phyloP scores from a whole-genome alignment of 2,329 filamentous ascomycete species.

The Microsporum ferrugineum region DNA sequence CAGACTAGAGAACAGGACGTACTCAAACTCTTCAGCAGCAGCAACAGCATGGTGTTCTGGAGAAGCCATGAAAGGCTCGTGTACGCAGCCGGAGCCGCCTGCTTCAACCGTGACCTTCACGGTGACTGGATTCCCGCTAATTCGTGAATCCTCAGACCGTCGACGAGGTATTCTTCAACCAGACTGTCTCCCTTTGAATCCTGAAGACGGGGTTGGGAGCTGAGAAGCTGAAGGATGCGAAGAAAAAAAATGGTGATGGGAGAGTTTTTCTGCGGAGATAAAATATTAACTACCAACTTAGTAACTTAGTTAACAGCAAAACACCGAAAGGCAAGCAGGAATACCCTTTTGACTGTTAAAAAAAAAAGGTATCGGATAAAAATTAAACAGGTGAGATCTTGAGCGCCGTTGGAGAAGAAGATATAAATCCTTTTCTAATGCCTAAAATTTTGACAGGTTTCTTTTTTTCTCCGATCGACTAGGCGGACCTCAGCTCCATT shows the following conservation, averaged over 20 bases:
- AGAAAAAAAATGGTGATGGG: background rate
- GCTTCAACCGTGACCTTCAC: constrained; percentile 10
- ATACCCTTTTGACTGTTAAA: background rate
- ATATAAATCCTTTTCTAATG: background rate
- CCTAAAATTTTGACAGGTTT: background rate
- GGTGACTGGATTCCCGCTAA: background rate
- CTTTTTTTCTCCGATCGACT: background rate
- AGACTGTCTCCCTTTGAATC: background rate
- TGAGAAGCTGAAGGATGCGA: background rate
- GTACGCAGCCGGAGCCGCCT: constrained; percentile 27
- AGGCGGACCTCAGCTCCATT: background rate
- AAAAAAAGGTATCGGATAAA: background rate
- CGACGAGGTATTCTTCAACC: background rate
- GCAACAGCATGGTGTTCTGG: constrained; percentile 28
- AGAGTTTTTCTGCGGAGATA: background rate
- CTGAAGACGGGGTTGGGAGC: background rate
- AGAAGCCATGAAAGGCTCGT: constrained; percentile 30
- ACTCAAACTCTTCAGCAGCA: constrained; percentile 37
- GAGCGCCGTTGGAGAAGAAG: background rate
- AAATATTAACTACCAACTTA: background rate
- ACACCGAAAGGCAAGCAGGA: background rate
- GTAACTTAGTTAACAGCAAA: background rate
- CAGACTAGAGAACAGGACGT: constrained; percentile 20
- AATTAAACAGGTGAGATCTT: background rate
- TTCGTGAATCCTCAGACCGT: background rate